phyloP scores from a whole-genome alignment of 345 rosid genomes.

The Nasturtium officinale region DNA sequence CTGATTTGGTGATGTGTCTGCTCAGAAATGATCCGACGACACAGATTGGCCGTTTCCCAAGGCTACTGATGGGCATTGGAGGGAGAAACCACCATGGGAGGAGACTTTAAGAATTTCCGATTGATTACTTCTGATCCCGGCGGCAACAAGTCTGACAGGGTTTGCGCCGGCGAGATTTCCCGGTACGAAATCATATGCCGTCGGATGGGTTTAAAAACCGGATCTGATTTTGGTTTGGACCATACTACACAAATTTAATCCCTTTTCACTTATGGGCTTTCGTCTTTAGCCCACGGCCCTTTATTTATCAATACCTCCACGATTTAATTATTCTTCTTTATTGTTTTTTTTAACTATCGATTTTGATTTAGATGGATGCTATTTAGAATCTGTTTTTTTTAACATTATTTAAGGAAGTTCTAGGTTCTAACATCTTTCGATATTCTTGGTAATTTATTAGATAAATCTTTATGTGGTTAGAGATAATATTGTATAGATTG shows the following conservation, averaged over 20 bases:
- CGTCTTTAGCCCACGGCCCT: not conserved
- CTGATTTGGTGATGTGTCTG: slow-evolving; percentile 43
- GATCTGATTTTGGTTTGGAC: slow-evolving; percentile 35
- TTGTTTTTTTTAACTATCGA: no score
- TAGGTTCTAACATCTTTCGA: no score
- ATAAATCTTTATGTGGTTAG: no score
- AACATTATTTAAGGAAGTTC: no score
- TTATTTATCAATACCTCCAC: not conserved
- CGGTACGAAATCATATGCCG: slow-evolving; percentile 42
- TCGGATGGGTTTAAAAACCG: slow-evolving; percentile 33
- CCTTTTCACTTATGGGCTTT: slow-evolving; percentile 26
- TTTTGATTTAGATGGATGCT: no score
- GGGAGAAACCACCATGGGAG: slow-evolving; percentile 52
- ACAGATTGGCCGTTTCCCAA: slow-evolving; percentile 46
- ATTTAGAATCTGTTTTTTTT: no score
- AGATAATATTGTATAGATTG: no score
- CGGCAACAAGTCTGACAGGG: slow-evolving; percentile 4
- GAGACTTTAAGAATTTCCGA: slow-evolving; percentile 10
- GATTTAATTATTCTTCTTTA: no score
- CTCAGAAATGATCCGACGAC: slow-evolving; percentile 46
- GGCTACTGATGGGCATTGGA: slow-evolving; percentile 54
- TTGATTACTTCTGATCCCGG: slow-evolving; percentile 38
- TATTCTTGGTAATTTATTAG: no score
- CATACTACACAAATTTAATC: not conserved
- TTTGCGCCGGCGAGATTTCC: slow-evolving; percentile 42